Evolutionary conservation across 2,329 filamentous ascomycete species (phyloP), one percentile per base, ranked within the genome.

Genomic region (Botrytis tulipae): DNA sequence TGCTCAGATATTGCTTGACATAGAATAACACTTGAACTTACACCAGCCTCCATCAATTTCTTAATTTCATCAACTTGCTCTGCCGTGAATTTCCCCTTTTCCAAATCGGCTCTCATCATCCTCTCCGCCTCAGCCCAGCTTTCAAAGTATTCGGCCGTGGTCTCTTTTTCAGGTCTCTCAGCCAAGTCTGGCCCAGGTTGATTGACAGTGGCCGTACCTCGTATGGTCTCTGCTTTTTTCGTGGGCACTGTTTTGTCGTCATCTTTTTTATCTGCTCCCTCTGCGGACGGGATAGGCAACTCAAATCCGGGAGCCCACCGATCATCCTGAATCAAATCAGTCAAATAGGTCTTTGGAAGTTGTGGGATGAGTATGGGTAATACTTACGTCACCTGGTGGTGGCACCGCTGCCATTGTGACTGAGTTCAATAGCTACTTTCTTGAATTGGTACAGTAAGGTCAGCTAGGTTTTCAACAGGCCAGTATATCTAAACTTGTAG

Each of bases 121-220:
- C 5, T 8, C 40, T 68, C 66, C 25, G 48, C 35, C 4, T 68
- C n/a, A 2, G 29, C 14, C 35, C 12, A 22, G 22, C 20, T 6
- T 3, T n/a, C 35, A n/a, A 57, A 68, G 25, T 42, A 25, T 32
- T 68, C 48, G 4, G 51, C 25, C 35, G 66, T 57, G 7, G 48
- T 68, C 57, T 68, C 66, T 68, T 68, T 9, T 42, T 8, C 10
- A 1, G 66, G n/a, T 57, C 25, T 57, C 48, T 68, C 66, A 68
- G 66, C 35, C n/a, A 68, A 42, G 10, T 25, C 32, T 4, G 48
- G 48, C 9, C 66, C 66, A 68, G 48, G 25, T 32, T 68, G 66
- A 22, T 22, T 1, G 8, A 68, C 48, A 57, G 48, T 68, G 48
- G 66, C 35, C 14, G 48, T 68, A 57, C 66, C 66, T 68, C 66